Conservation (phyloP, 257 asterid species). For the Solanum rostratum region DNA sequence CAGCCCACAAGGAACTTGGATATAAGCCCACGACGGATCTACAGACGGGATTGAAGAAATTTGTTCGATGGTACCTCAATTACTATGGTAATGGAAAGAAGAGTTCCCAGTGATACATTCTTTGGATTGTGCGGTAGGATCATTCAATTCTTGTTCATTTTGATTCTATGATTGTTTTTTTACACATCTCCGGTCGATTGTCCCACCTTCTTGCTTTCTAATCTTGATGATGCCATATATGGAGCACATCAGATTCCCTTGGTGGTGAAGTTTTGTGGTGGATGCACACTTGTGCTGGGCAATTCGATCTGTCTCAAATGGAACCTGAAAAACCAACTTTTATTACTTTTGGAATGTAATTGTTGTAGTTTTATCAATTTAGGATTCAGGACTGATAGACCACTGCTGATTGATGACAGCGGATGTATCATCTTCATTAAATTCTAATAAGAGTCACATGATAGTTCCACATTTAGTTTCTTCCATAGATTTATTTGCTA, state of each 20-base stretch:
- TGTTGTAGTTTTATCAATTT: conserved; percentile 53
- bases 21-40: conserved; percentile 88
- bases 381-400: conserved; percentile 50
- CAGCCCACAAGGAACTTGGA: conserved; percentile 80
- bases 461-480: conserved; percentile 8
- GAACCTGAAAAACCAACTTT: conserved; percentile 10
- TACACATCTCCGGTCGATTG: conserved; percentile 23
- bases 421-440: conserved; percentile 36
- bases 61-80: conserved; percentile 87
- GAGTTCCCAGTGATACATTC: conserved; percentile 56
- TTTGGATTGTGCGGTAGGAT: conserved; percentile 46
- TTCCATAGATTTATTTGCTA: neutral
- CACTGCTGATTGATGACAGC: conserved; percentile 27
- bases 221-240: conserved; percentile 24
- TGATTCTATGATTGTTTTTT: conserved; percentile 68
- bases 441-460: conserved; percentile 32
- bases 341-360: conserved; percentile 30
- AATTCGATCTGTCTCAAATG: conserved; percentile 19
- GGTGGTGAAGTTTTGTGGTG: conserved; percentile 18
- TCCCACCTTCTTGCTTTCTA: conserved; percentile 38
- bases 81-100: conserved; percentile 73
- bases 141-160: conserved; percentile 52
- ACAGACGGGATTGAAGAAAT: conserved; percentile 90
- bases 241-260: conserved; percentile 22
- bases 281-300: conserved; percentile 11